Conservation (phyloP, 1,284 basidiomycete species). For the Ustilago tritici region DNA sequence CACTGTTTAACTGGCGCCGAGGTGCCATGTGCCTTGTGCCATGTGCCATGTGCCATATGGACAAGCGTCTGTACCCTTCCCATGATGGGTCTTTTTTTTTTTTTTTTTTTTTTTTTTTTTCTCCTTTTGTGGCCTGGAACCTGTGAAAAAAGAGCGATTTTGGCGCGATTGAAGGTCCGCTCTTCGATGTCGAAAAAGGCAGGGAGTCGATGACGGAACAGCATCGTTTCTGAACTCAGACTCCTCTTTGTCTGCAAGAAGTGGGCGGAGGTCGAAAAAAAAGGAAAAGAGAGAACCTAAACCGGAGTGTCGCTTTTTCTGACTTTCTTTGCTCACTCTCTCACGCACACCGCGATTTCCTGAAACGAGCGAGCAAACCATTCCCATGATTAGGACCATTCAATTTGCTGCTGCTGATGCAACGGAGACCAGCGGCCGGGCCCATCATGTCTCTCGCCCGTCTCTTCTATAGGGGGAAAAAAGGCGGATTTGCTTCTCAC, state of each 20-base stretch:
- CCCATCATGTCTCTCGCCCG: background rate
- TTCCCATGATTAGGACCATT: background rate
- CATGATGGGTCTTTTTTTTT: background rate
- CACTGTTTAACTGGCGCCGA: constrained; percentile 30
- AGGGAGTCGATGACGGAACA: constrained; percentile 9
- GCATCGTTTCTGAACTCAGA: background rate
- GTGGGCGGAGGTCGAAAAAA: background rate
- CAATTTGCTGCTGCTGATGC: background rate
- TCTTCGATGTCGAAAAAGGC: background rate
- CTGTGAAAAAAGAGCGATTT: background rate
- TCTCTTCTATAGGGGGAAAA: background rate
- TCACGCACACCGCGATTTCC: background rate
- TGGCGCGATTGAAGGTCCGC: background rate
- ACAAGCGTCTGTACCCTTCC: background rate
- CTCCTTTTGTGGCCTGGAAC: background rate
- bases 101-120: too few species aligned
- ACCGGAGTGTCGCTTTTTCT: background rate
- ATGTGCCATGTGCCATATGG: background rate
- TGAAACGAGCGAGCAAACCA: background rate
- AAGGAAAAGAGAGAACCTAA: background rate
- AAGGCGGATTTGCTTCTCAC: background rate
- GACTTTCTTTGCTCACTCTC: background rate
- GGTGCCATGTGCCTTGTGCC: constrained; percentile 30
- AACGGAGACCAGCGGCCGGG: background rate
- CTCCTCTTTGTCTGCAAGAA: background rate